phyloP scores from a whole-genome alignment of 139 green algal species.

The Pleodorina starrii region DNA sequence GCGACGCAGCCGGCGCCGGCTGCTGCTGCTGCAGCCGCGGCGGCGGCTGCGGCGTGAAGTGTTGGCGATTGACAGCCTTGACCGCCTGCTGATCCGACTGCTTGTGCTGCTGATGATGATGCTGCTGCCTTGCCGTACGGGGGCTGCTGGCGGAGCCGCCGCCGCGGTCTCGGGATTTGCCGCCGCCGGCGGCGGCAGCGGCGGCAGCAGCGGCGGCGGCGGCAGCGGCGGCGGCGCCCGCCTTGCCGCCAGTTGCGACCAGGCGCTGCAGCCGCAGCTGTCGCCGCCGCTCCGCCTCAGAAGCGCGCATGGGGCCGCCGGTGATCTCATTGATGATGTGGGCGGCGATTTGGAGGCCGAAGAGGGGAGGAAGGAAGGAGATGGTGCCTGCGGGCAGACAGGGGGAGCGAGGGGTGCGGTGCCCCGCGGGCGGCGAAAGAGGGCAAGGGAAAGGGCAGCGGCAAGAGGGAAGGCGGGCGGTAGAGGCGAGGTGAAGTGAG shows the following conservation, averaged over 20 bases:
- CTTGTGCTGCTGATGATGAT: too few relatives aligned
- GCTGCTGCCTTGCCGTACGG: not conserved
- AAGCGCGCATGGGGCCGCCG: slow-evolving; percentile 25
- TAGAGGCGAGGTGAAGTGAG: too few relatives aligned
- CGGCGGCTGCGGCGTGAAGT: too few relatives aligned
- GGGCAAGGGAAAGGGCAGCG: too few relatives aligned
- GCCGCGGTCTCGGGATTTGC: not conserved
- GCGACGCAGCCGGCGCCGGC: not conserved
- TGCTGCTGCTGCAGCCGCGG: not conserved
- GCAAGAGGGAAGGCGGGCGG: too few relatives aligned
- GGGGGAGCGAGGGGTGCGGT: not conserved
- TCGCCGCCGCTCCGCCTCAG: not conserved
- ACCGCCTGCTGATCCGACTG: too few relatives aligned
- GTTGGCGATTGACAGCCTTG: too few relatives aligned
- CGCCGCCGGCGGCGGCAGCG: not conserved
- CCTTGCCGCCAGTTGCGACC: not conserved
- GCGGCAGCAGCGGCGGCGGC: not conserved
- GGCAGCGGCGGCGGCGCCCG: not conserved
- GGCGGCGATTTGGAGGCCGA: slow-evolving; percentile 55
- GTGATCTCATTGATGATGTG: slow-evolving; percentile 45
- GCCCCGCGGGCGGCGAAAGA: too few relatives aligned
- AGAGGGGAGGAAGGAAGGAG: slow-evolving; percentile 57
- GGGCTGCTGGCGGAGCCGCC: not conserved
- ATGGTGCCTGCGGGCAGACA: slow-evolving; percentile 53
- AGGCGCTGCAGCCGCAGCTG: not conserved